Evolutionary conservation across 495 filamentous ascomycete genomes (phyloP), one percentile per base, ranked within the genome.

Genomic region (Penicillium goetzii): DNA sequence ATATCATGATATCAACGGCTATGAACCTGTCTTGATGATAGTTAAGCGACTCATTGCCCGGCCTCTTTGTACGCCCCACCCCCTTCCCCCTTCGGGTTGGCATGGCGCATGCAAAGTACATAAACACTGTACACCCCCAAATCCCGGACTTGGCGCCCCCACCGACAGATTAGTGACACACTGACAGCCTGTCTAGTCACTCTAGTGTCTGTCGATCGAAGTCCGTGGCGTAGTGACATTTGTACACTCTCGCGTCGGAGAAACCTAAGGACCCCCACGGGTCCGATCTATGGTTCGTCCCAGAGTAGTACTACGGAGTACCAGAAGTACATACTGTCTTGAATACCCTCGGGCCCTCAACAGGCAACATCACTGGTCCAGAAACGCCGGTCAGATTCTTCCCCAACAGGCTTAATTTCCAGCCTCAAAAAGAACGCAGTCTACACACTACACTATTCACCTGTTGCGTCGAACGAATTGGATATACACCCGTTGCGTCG

Each of bases 381-480:
- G 51, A n/a, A 36, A 36, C 28, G 17, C 52, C 52, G 52, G 52
- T 36, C 12, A 55, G 30, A 55, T 55, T 21, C 12, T 55, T 55
- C 52, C 52, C 17, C 52, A 55, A 55, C 15, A 30, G 52, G 52
- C 4, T 21, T 33, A 55, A 55, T 30, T 33, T 21, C 32, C 52
- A 34, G 52, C 52, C 52, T 55, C 52, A 14, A 36, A 32, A 21
- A 30, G 15, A n/a, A 10, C n/a, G 19, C 12, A 28, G 49, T 32
- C 12, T 26, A 12, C 17, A 14, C 47, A 9, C 19, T 51, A 12
- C 6, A 28, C 25, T 25, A 52, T 30, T 52, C 49, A 25, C 11
- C 25, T 10, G 9, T 47, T n/a, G 28, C 26, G 15, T 49, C 55
- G 40, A 49, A 19, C 19, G 43, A 23, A 17, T 17, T 12, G 25